These are phyloP conservation scores for Aechmea fasciata DNA, from an alignment of 176 grass and related monocot genomes.

Conservation along the genomic window DNA sequence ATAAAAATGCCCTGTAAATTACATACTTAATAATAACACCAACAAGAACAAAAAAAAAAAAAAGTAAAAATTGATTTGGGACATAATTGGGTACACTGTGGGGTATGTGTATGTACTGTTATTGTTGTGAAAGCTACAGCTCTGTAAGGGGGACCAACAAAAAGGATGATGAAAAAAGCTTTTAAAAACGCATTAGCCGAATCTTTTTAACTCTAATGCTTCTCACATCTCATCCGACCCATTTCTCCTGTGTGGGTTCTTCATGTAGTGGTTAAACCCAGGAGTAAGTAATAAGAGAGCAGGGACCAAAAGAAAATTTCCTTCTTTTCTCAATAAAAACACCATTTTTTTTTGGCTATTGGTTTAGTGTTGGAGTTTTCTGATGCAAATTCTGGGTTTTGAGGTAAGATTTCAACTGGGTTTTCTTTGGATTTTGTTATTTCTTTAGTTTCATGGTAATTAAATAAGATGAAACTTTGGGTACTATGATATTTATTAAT, in stretches of 20 bases:
- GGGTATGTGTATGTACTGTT: too few relatives aligned
- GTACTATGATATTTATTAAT: neutral
- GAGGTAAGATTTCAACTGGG: neutral
- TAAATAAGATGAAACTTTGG: neutral
- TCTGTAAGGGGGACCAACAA: neutral
- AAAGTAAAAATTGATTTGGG: too few relatives aligned
- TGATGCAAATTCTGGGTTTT: neutral
- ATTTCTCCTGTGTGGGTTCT: neutral
- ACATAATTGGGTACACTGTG: too few relatives aligned
- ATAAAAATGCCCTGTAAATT: too few relatives aligned
- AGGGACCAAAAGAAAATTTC: neutral
- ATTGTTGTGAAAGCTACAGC: neutral
- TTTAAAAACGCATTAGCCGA: neutral
- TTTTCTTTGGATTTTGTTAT: neutral
- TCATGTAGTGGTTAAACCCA: neutral
- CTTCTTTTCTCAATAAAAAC: neutral
- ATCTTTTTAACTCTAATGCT: neutral
- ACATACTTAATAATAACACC: too few relatives aligned
- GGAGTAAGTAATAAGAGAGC: neutral
- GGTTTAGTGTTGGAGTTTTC: neutral
- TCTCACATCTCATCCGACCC: neutral
- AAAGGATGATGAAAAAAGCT: neutral
- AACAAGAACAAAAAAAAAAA: too few relatives aligned
- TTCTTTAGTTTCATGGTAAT: neutral
- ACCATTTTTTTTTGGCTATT: neutral